These are phyloP conservation scores for Vitellaria paradoxa DNA, from an alignment of 179 eudicot species.

Conservation along the genomic window DNA sequence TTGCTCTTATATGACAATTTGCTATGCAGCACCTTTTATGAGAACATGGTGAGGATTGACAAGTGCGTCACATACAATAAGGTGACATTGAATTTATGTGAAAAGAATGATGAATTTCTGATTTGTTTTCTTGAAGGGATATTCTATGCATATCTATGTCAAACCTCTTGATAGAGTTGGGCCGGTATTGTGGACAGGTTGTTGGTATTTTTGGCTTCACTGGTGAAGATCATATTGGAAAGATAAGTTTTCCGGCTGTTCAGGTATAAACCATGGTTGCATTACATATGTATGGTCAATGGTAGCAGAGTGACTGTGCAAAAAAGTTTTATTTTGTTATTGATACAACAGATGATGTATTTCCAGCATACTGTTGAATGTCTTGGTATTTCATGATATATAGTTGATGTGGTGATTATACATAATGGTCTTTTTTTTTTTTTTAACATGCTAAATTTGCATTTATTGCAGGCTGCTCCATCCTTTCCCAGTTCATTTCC, in stretches of 20 bases:
- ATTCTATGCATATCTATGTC: not conserved
- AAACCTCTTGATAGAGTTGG: conserved; percentile 2
- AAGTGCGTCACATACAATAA: conserved; percentile 90
- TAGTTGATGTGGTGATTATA: not conserved
- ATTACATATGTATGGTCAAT: not conserved
- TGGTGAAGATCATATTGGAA: conserved; percentile 91
- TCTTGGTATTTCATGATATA: not conserved
- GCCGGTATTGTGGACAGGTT: conserved; percentile 45
- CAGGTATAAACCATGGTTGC: conserved; percentile 48
- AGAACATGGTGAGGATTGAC: conserved; percentile 81
- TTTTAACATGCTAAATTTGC: conserved; percentile 3
- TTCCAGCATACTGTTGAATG: not conserved
- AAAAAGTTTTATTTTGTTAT: not conserved
- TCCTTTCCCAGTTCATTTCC: conserved; percentile 96
- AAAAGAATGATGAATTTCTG: not conserved
- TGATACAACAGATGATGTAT: not conserved
- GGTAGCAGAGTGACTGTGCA: not conserved
- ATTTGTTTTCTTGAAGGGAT: not conserved
- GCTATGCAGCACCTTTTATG: conserved; percentile 67
- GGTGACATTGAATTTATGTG: conserved; percentile 31
- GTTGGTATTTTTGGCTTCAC: conserved; percentile 92
- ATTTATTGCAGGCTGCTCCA: conserved; percentile 82
- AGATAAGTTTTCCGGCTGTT: conserved; percentile 83
- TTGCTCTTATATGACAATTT: conserved; percentile 7
- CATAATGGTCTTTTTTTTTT: not conserved